A percentile compares a stretch with the other conserved stretches of the same genome.
These are phyloP conservation scores for Amyloporia xantha DNA, from an alignment of 768 basidiomycete species.

Conservation along the genomic window DNA sequence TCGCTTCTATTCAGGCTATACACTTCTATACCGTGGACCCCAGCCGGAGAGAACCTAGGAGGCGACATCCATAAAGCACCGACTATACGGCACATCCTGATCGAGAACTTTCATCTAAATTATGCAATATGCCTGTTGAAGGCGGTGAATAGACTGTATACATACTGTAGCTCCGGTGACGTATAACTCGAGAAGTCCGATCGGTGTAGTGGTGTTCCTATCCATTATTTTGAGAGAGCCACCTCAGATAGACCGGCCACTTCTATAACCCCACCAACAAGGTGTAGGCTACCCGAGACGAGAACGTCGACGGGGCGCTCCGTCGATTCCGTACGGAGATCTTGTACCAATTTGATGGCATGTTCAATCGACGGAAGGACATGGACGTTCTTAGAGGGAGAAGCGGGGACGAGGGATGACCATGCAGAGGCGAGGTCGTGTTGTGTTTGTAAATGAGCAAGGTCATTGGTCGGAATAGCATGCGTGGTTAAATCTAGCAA, in stretches of 20 bases:
- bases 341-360: slow-evolving; percentile 62
- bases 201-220: too few species aligned
- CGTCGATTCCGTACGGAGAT: slow-evolving; percentile 24
- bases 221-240: slow-evolving; percentile 42
- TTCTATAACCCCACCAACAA: slow-evolving; percentile 92
- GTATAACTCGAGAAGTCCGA: background rate
- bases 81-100: background rate
- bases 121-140: slow-evolving; percentile 30
- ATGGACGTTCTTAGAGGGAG: slow-evolving; percentile 56
- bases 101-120: slow-evolving; percentile 7
- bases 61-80: slow-evolving; percentile 9
- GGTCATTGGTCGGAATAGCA: slow-evolving; percentile 54
- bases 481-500: slow-evolving; percentile 68
- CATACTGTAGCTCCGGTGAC: background rate
- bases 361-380: slow-evolving; percentile 87
- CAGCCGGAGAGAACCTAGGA: slow-evolving; percentile 20
- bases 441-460: slow-evolving; percentile 66
- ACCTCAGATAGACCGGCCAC: slow-evolving; percentile 74
- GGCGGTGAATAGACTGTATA: too few species aligned
- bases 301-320: slow-evolving; percentile 49
- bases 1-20: slow-evolving; percentile 37
- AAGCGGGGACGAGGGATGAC: slow-evolving; percentile 54
- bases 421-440: slow-evolving; percentile 71
- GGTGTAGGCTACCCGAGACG: slow-evolving; percentile 87
- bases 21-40: slow-evolving; percentile 42